A percentile compares a stretch with the other conserved stretches of the same genome.
Conservation (phyloP, 2,329 filamentous ascomycete species). For the Bipolaris oryzae region DNA sequence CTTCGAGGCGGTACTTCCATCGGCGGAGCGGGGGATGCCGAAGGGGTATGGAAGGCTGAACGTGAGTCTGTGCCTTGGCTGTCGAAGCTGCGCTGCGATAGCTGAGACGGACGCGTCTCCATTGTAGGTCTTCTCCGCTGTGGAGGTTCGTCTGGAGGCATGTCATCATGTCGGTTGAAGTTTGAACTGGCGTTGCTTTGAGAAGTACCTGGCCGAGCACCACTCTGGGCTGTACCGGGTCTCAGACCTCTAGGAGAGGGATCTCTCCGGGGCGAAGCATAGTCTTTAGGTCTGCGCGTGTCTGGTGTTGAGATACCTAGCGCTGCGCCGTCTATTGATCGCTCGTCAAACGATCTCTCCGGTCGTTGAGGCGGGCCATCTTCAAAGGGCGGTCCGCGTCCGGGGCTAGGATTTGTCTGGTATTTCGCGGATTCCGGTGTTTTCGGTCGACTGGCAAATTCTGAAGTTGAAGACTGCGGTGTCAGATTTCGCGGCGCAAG, state of each 20-base stretch:
- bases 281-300: slow-evolving; percentile 39
- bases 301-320: slow-evolving; percentile 32
- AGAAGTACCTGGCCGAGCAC: slow-evolving; percentile 42
- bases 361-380: slow-evolving; percentile 41
- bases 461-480: slow-evolving; percentile 49
- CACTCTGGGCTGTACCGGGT: slow-evolving; percentile 43
- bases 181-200: slow-evolving; percentile 46
- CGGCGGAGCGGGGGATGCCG: slow-evolving; percentile 32
- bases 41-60: slow-evolving; percentile 33
- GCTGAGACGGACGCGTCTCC: slow-evolving; percentile 54
- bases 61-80: slow-evolving; percentile 30
- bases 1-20: slow-evolving; percentile 32
- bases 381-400: slow-evolving; percentile 34
- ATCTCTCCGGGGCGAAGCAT: slow-evolving; percentile 34
- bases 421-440: slow-evolving; percentile 41
- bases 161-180: slow-evolving; percentile 38
- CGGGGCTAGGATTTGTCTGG: slow-evolving; percentile 34
- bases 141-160: slow-evolving; percentile 50
- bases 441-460: slow-evolving; percentile 40
- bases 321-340: slow-evolving; percentile 28
- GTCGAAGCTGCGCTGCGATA: slow-evolving; percentile 34
- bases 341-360: slow-evolving; percentile 37
- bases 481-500: slow-evolving; percentile 45
- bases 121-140: slow-evolving; percentile 71
- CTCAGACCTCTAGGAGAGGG: slow-evolving; percentile 43